Percentiles rank a stretch among this genome's conserved stretches.
phyloP scores from a whole-genome alignment of 371 early-diverging fungal species.

The Basidiobolus meristosporus region DNA sequence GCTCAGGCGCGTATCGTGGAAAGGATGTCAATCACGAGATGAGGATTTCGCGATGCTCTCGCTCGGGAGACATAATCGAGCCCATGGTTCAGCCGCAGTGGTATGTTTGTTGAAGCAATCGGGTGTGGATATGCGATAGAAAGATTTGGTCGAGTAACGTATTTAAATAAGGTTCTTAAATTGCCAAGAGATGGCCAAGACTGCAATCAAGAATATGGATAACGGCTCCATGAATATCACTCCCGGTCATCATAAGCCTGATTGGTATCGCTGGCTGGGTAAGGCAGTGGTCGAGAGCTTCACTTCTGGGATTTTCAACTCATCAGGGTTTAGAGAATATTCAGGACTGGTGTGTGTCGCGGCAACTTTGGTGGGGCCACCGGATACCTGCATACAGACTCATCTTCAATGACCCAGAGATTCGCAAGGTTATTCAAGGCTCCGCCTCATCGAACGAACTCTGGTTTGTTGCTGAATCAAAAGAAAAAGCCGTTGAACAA shows the following conservation, averaged over 20 bases:
- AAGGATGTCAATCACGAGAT: slow-evolving; percentile 60
- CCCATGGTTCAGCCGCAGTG: slow-evolving; percentile 95
- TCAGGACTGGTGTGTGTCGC: slow-evolving; percentile 97
- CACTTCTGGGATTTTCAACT: neutral
- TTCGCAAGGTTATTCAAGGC: too few relatives aligned
- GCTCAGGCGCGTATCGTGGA: slow-evolving; percentile 41
- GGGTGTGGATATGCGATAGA: neutral
- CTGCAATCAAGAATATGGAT: slow-evolving; percentile 48
- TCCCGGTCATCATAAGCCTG: slow-evolving; percentile 64
- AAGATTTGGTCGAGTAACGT: too few relatives aligned
- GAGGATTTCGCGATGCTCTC: slow-evolving; percentile 76
- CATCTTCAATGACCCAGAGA: neutral
- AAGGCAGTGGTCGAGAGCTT: slow-evolving; percentile 25
- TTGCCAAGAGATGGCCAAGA: slow-evolving; percentile 55
- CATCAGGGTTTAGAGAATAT: slow-evolving; percentile 36
- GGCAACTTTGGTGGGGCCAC: slow-evolving; percentile 99
- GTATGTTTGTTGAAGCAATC: slow-evolving; percentile 42
- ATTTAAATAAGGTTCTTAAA: neutral
- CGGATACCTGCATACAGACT: slow-evolving; percentile 94
- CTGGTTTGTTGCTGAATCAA: slow-evolving; percentile 43
- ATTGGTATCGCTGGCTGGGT: slow-evolving; percentile 92
- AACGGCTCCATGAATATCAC: slow-evolving; percentile 49
- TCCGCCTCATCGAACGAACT: slow-evolving; percentile 9
- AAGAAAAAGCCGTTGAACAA: slow-evolving; percentile 13
- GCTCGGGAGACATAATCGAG: slow-evolving; percentile 95